Evolutionary conservation across 306 rosid genomes (phyloP).

Genomic region (Prinsepia uniflora): DNA sequence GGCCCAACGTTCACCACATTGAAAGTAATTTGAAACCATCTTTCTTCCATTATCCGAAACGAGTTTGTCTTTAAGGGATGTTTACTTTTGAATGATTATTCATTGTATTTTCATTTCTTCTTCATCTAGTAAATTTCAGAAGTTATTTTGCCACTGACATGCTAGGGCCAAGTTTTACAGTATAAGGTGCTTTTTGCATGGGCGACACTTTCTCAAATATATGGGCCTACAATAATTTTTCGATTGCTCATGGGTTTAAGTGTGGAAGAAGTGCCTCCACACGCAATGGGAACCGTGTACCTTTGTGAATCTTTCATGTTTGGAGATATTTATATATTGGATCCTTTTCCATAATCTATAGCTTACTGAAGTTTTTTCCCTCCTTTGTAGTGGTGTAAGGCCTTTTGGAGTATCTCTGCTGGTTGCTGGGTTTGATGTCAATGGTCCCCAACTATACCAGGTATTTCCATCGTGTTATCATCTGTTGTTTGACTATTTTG

Average conservation of each 20-base stretch:
- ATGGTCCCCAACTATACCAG: conserved; percentile 93
- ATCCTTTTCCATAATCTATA: background rate
- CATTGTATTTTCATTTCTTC: background rate
- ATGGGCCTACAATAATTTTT: background rate
- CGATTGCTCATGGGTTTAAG: background rate
- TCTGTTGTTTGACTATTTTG: background rate
- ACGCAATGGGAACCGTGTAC: background rate
- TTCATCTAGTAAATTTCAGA: too few species aligned
- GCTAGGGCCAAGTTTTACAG: background rate
- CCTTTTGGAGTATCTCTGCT: conserved; percentile 95
- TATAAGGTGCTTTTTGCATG: background rate
- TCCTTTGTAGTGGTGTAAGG: conserved; percentile 75
- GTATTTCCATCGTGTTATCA: conserved; percentile 31
- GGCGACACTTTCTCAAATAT: background rate
- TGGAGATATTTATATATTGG: background rate
- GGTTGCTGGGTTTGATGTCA: conserved; percentile 89
- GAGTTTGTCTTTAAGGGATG: background rate
- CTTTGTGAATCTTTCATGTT: background rate
- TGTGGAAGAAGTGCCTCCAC: background rate
- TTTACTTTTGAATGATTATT: background rate
- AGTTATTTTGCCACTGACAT: too few species aligned
- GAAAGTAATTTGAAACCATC: too few species aligned
- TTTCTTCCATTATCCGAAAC: background rate
- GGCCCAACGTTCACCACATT: background rate
- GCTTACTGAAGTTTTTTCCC: conserved; percentile 14